Evolutionary conservation across 2,329 filamentous ascomycete species (phyloP).

Genomic region (Fusarium sp.): DNA sequence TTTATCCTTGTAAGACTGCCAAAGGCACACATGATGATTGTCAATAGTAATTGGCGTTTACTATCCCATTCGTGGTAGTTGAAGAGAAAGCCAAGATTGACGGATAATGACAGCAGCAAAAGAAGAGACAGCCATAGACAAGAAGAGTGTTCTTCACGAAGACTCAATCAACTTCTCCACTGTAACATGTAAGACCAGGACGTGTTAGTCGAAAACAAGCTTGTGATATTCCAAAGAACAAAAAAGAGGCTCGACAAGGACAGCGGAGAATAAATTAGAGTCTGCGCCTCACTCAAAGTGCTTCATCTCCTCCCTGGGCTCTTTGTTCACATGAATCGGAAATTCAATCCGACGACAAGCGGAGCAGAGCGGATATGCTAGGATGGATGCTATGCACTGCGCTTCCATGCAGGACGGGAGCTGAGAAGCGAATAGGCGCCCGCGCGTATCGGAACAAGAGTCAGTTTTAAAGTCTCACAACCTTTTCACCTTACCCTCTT

Average conservation of each 20-base stretch:
- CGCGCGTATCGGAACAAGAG: conserved; percentile 26
- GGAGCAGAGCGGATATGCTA: conserved; percentile 18
- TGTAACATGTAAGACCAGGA: conserved; percentile 14
- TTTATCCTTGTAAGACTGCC: conserved; percentile 35
- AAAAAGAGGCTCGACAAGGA: conserved; percentile 14
- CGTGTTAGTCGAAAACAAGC: conserved; percentile 11
- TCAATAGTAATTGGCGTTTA: conserved; percentile 13
- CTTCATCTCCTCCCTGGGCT: conserved; percentile 2
- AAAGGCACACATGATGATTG: conserved; percentile 42
- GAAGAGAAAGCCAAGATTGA: not conserved
- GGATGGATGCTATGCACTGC: conserved; percentile 14
- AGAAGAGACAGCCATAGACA: conserved; percentile 1
- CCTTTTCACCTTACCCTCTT: not conserved
- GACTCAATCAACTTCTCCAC: not conserved
- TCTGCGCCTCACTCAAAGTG: conserved; percentile 25
- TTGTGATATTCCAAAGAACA: conserved; percentile 9
- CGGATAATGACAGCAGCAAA: not conserved
- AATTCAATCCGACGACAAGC: conserved; percentile 32
- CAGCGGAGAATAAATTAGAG: conserved; percentile 2
- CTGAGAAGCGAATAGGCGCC: conserved; percentile 34
- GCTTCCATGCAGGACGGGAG: conserved; percentile 25
- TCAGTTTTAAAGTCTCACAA: not conserved
- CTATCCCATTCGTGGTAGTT: conserved; percentile 11
- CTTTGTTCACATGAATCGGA: conserved; percentile 21
- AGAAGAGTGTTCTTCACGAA: not conserved